Evolutionary conservation across 2,329 filamentous ascomycete genomes (phyloP).

Genomic region (Aspergillus transmontanensis): DNA sequence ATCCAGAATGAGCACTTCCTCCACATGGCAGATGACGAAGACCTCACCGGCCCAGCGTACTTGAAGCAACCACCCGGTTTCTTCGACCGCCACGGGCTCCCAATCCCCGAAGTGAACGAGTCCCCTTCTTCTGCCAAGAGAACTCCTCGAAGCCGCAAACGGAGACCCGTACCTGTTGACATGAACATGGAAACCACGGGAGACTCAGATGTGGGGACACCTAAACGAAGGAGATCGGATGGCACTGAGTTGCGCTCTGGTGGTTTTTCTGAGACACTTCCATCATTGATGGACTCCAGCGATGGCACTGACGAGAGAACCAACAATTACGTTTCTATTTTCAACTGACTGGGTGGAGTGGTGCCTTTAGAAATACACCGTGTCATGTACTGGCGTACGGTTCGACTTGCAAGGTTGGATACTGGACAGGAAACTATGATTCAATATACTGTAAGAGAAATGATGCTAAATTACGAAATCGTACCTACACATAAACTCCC

Average conservation of each 20-base stretch:
- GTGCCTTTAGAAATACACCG: neutral
- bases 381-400: neutral
- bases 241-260: conserved; percentile 19
- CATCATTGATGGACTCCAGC: neutral
- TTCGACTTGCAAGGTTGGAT: neutral
- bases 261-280: conserved; percentile 23
- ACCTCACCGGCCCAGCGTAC: conserved; percentile 27
- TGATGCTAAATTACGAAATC: neutral
- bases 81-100: conserved; percentile 42
- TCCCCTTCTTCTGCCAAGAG: neutral
- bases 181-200: neutral
- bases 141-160: conserved; percentile 14
- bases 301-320: neutral
- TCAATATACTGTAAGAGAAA: neutral
- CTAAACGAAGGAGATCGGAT: conserved; percentile 18
- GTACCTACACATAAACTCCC: no score
- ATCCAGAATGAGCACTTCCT: conserved; percentile 60
- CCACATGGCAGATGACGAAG: conserved; percentile 38
- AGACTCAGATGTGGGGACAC: conserved; percentile 12
- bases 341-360: neutral
- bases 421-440: neutral
- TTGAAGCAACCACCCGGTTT: conserved; percentile 35
- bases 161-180: conserved; percentile 6
- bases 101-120: conserved; percentile 34
- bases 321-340: neutral